Percentiles rank a stretch among this genome's conserved stretches.
These are phyloP conservation scores for Phytophthora sojae DNA, from an alignment of 352 stramenopile species.

Conservation along the genomic window DNA sequence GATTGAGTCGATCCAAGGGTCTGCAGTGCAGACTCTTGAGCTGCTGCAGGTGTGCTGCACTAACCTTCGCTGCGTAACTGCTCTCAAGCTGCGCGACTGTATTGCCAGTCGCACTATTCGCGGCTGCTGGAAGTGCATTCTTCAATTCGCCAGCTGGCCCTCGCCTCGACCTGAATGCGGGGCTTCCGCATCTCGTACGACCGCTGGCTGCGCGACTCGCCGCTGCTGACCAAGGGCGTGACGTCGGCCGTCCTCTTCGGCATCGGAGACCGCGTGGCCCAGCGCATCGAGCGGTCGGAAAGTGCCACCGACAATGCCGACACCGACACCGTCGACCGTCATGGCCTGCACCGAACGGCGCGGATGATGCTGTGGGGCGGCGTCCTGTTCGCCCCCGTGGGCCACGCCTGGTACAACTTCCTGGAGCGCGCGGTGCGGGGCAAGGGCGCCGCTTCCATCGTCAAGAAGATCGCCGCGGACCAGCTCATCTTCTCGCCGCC, in stretches of 20 bases:
- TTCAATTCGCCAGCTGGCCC: constrained; percentile 15
- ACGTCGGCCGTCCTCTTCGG: constrained; percentile 77
- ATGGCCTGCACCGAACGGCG: constrained; percentile 40
- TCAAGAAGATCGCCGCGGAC: constrained; percentile 52
- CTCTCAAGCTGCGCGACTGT: neutral
- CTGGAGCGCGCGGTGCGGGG: constrained; percentile 67
- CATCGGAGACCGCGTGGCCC: constrained; percentile 66
- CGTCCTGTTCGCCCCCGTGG: constrained; percentile 84
- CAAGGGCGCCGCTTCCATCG: constrained; percentile 25
- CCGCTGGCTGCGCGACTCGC: constrained; percentile 51
- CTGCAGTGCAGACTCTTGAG: too few relatives aligned
- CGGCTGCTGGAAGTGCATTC: constrained; percentile 16
- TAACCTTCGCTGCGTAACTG: constrained; percentile 21
- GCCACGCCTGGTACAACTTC: constrained; percentile 92
- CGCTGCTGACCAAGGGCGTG: constrained; percentile 75
- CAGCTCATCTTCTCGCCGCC: constrained; percentile 49
- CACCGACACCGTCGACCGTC: constrained; percentile 12
- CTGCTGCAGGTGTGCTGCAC: neutral
- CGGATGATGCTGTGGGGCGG: constrained; percentile 90
- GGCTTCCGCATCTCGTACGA: constrained; percentile 62
- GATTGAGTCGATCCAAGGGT: too few relatives aligned
- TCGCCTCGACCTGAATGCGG: constrained; percentile 35
- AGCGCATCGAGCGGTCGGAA: constrained; percentile 48
- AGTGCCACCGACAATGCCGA: neutral
- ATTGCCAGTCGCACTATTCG: constrained; percentile 2